A percentile compares a stretch with the other conserved stretches of the same genome.
These are phyloP conservation scores for Entoloma clypeatum DNA, from an alignment of 1,284 basidiomycete genomes.

Conservation along the genomic window DNA sequence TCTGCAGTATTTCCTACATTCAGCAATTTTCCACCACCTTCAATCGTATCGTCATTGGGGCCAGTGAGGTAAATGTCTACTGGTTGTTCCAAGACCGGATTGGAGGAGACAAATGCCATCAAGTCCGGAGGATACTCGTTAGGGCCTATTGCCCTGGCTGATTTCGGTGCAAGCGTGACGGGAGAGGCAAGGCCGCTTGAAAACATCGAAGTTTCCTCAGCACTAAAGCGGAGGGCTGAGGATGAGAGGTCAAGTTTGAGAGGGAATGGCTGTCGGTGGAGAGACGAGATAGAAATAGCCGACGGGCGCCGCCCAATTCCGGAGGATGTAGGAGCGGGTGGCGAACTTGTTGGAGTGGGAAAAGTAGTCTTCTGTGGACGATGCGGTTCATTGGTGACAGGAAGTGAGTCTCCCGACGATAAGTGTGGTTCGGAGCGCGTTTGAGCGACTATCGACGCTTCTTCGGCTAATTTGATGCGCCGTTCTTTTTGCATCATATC, in stretches of 20 bases:
- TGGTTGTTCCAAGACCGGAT: constrained; percentile 25
- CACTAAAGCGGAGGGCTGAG: constrained; percentile 53
- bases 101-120: constrained; percentile 52
- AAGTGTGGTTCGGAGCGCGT: constrained; percentile 26
- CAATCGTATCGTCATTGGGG: constrained; percentile 25
- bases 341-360: constrained; percentile 32
- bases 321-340: constrained; percentile 25
- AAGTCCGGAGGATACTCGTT: constrained; percentile 58
- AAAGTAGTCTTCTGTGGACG: constrained; percentile 25
- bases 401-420: constrained; percentile 26
- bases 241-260: constrained; percentile 72
- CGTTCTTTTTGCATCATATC: constrained; percentile 60
- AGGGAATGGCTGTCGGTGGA: constrained; percentile 64
- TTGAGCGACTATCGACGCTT: constrained; percentile 29
- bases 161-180: constrained; percentile 73
- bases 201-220: constrained; percentile 57
- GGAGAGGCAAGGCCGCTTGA: constrained; percentile 64
- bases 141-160: constrained; percentile 49
- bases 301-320: constrained; percentile 55
- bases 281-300: constrained; percentile 70
- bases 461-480: constrained; percentile 45
- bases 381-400: constrained; percentile 22
- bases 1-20: constrained; percentile 61
- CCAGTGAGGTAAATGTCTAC: constrained; percentile 45
- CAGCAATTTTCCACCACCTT: constrained; percentile 25